Evolutionary conservation across 2,329 filamentous ascomycete species (phyloP), one percentile per base, ranked within the genome.

Genomic region (Diatrype stigma): DNA sequence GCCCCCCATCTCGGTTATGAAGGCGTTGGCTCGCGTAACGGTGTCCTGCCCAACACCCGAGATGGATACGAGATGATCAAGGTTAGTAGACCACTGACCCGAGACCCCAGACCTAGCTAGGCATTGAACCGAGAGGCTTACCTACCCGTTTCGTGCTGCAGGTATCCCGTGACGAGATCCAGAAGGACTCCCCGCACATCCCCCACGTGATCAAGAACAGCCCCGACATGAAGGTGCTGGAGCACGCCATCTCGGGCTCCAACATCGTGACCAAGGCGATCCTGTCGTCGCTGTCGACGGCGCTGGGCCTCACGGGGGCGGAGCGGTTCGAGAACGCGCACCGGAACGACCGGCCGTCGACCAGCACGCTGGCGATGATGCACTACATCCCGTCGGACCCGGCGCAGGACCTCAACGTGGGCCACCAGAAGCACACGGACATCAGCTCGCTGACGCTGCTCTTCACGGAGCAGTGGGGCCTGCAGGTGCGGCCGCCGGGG

Each of bases 371-470:
- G n/a, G 74, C 74, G 55, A 76, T 80, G 74, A 77, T 79, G 73
- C 76, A 78, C 69, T 80, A 79, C 66, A 69, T 77, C 52, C 75
- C 75, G 19, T 68, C 68, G 19, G 72, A 76, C 51, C 69, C 72
- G 34, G 58, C 68, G 16, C 65, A 61, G 47, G 67, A 72, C 54
- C 66, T 70, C 55, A 70, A 72, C 60, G 71, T 79, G 57, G 76
- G 76, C 22, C 77, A 80, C 67, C 73, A 79, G 66, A 79, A 78
- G 67, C 78, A 81, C 68, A 81, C 79, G 22, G 79, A 82, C 67
- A 75, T 81, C 64, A 74, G 76, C 61, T 75, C 75, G 17, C 66
- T 82, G 37, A 81, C 79, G 6, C 66, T 82, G 45, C 72, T 82
- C 40, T 81, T 82, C 71, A 73, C 68, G 60, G 73, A 79, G 65